Percentiles rank a stretch among this genome's conserved stretches.
phyloP scores from a whole-genome alignment of 306 rosid species.

The Nissolia schottii region DNA sequence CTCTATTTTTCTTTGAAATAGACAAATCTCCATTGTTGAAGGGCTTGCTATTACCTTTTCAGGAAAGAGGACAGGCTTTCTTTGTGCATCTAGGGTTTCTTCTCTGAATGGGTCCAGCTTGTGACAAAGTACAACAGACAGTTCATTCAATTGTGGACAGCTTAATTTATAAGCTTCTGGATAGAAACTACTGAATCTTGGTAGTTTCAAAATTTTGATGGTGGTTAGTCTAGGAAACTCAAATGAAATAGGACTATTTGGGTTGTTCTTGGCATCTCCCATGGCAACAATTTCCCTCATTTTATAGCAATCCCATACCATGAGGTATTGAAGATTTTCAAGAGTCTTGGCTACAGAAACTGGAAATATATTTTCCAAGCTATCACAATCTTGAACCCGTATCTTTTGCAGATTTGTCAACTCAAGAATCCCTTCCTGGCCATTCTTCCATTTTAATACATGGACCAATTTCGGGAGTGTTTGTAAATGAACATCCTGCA shows the following conservation, averaged over 20 bases:
- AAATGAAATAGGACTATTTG: neutral
- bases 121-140: neutral
- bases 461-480: constrained; percentile 11
- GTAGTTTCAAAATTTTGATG: neutral
- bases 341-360: neutral
- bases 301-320: neutral
- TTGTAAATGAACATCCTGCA: neutral
- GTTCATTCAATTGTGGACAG: neutral
- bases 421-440: neutral
- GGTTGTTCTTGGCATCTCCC: neutral
- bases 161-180: neutral
- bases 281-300: constrained; percentile 8
- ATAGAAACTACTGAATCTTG: neutral
- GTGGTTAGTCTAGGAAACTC: neutral
- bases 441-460: constrained; percentile 8
- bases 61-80: neutral
- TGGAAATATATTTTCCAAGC: constrained; percentile 18
- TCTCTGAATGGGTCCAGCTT: neutral
- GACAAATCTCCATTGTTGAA: neutral
- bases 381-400: neutral
- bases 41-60: neutral
- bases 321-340: neutral
- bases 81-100: neutral
- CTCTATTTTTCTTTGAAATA: neutral
- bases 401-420: neutral